These are phyloP conservation scores for Flaveria sonorensis DNA, from an alignment of 129 eudicot species.

Conservation along the genomic window DNA sequence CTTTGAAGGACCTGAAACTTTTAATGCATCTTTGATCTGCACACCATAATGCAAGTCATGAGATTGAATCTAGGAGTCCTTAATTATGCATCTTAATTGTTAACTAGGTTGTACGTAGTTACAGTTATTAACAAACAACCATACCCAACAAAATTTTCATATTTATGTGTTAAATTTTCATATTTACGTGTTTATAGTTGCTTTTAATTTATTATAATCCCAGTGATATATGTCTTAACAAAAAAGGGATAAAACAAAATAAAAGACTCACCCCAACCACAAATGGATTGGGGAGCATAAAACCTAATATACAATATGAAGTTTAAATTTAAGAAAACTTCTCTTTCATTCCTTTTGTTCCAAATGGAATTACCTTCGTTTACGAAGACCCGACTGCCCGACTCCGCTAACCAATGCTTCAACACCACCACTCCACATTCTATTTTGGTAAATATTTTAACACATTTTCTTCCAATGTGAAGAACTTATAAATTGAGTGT, in stretches of 20 bases:
- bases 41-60: slow-evolving; percentile 21
- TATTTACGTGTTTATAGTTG: not conserved
- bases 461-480: not conserved
- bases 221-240: not conserved
- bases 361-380: not conserved
- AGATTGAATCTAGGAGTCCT: not conserved
- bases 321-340: not conserved
- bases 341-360: not conserved
- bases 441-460: not conserved
- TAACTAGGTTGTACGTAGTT: too few species aligned
- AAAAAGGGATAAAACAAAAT: not conserved
- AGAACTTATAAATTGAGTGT: not conserved
- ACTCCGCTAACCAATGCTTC: too few species aligned
- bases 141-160: too few species aligned
- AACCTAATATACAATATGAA: too few species aligned
- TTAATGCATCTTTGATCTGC: slow-evolving; percentile 89
- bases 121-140: too few species aligned
- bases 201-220: not conserved
- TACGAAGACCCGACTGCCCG: too few species aligned
- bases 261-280: not conserved
- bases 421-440: too few species aligned
- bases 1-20: slow-evolving; percentile 61
- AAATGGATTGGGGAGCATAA: not conserved
- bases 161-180: not conserved
- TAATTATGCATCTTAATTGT: not conserved